phyloP scores from a whole-genome alignment of 345 rosid genomes.

The Lepidium didymum region DNA sequence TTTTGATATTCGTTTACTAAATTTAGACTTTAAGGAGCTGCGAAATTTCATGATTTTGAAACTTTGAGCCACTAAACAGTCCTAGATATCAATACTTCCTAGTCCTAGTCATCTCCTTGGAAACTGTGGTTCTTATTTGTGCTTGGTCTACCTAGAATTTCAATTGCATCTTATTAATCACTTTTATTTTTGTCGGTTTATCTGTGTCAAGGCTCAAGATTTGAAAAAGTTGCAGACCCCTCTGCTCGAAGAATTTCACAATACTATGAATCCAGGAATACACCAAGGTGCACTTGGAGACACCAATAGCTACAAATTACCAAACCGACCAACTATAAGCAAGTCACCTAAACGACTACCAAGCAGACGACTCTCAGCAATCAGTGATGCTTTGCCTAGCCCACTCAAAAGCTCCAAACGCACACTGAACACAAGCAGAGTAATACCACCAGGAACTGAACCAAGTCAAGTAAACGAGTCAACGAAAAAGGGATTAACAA shows the following conservation, averaged over 20 bases:
- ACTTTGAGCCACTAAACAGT: not conserved
- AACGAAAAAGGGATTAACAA: conserved; percentile 30
- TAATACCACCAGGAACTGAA: conserved; percentile 47
- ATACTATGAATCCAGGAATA: conserved; percentile 48
- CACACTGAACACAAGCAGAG: conserved; percentile 31
- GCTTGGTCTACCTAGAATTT: no score
- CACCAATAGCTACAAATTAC: conserved; percentile 37
- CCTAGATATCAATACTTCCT: not conserved
- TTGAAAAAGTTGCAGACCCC: conserved; percentile 78
- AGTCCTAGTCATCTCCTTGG: not conserved
- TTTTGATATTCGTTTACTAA: not conserved
- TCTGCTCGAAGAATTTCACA: conserved; percentile 76
- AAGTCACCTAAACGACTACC: conserved; percentile 65
- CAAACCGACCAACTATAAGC: conserved; percentile 71
- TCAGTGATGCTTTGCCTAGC: conserved; percentile 39
- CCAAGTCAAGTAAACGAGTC: conserved; percentile 43
- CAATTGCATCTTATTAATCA: no score
- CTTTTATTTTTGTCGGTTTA: not conserved
- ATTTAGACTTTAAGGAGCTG: not conserved
- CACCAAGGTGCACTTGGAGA: conserved; percentile 38
- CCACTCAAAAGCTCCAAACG: conserved; percentile 28
- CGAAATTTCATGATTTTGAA: not conserved
- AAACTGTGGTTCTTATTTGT: not conserved
- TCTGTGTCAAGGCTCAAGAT: conserved; percentile 60
- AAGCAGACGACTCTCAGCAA: conserved; percentile 69